Conservation (phyloP, 1,284 basidiomycete genomes). For the Earliella scabrosa region DNA sequence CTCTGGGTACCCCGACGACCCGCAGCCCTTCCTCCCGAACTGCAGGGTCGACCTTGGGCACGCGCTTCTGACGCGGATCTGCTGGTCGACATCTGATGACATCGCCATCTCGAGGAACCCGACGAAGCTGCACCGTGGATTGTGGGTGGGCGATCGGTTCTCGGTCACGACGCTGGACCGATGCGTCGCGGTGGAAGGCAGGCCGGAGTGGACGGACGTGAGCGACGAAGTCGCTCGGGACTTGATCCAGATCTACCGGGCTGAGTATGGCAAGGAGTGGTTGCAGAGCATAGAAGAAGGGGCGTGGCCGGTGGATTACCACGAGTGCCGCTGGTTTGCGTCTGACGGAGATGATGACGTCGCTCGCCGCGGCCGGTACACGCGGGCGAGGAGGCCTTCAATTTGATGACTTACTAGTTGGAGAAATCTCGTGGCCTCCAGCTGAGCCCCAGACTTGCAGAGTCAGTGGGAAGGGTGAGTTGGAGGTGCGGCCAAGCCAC, state of each 20-base stretch:
- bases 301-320: background rate
- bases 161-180: constrained; percentile 2
- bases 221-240: background rate
- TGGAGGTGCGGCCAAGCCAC: too few species aligned
- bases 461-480: too few species aligned
- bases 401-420: too few species aligned
- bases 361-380: too few species aligned
- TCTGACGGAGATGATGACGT: background rate
- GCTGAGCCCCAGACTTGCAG: too few species aligned
- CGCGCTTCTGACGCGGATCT: constrained; percentile 4
- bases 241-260: background rate
- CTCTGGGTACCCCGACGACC: background rate
- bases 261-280: background rate
- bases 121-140: background rate
- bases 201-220: constrained; percentile 4
- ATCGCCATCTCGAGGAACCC: background rate
- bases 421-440: too few species aligned
- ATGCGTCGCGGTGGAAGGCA: background rate
- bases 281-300: background rate
- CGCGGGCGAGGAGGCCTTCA: too few species aligned
- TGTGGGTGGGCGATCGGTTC: constrained; percentile 7
- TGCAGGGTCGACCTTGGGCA: background rate
- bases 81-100: background rate
- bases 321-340: background rate
- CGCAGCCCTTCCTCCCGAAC: constrained; percentile 2